Percentiles rank a stretch among this genome's conserved stretches.
Conservation (phyloP, 768 basidiomycete genomes). For the Pisolithus tinctorius region DNA sequence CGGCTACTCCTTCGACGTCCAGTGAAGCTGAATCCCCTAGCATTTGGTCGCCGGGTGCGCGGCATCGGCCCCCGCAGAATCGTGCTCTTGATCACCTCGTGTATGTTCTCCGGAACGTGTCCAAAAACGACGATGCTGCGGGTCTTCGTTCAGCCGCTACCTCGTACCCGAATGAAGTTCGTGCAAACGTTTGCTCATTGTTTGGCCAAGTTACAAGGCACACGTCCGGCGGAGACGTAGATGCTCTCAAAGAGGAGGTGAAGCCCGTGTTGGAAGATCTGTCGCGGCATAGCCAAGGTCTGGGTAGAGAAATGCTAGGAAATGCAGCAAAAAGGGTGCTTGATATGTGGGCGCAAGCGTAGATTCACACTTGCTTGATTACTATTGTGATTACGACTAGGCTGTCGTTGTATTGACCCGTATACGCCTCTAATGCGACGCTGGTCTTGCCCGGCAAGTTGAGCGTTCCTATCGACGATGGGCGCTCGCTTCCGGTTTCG, state of each 20-base stretch:
- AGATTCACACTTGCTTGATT: not conserved
- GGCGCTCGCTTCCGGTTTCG: not conserved
- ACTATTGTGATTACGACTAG: not conserved
- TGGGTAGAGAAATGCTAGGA: slow-evolving; percentile 31
- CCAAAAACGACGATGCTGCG: slow-evolving; percentile 21
- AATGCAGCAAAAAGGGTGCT: slow-evolving; percentile 36
- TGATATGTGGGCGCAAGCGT: slow-evolving; percentile 32
- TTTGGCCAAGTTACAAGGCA: slow-evolving; percentile 57
- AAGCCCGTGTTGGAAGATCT: slow-evolving; percentile 46
- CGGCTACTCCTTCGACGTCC: slow-evolving; percentile 33
- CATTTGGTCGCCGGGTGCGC: slow-evolving; percentile 32
- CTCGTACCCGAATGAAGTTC: slow-evolving; percentile 67
- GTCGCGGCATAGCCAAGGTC: slow-evolving; percentile 27
- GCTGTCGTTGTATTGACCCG: too few relatives aligned
- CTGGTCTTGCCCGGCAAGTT: not conserved
- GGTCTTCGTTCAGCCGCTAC: slow-evolving; percentile 31
- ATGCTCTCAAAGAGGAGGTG: slow-evolving; percentile 43
- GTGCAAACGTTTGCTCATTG: slow-evolving; percentile 69
- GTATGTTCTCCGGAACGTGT: slow-evolving; percentile 48
- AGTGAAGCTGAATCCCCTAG: slow-evolving; percentile 45
- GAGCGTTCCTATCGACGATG: not conserved
- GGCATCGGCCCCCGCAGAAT: slow-evolving; percentile 38
- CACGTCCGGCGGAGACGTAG: slow-evolving; percentile 40
- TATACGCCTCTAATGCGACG: too few relatives aligned
- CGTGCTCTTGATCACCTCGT: slow-evolving; percentile 66